These are phyloP conservation scores for Trametes gibbosa DNA, from an alignment of 768 basidiomycete genomes.

Conservation along the genomic window DNA sequence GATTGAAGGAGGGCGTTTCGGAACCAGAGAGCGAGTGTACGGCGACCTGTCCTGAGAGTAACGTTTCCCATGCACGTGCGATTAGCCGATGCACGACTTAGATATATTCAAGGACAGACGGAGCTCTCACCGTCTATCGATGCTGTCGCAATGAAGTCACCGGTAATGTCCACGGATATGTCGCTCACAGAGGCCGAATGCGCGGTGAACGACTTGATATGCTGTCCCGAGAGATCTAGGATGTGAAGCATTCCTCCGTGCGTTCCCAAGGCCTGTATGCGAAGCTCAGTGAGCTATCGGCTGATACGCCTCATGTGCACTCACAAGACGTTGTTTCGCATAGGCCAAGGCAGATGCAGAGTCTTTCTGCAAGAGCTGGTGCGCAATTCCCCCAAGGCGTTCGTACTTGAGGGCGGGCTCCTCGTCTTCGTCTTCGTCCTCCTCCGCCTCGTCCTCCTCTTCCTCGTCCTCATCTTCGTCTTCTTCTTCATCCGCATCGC, in stretches of 20 bases:
- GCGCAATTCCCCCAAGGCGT: slow-evolving; percentile 66
- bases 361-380: slow-evolving; percentile 84
- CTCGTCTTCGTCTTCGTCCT: slow-evolving; percentile 77
- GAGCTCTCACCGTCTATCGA: slow-evolving; percentile 81
- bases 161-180: slow-evolving; percentile 78
- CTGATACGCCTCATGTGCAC: slow-evolving; percentile 6
- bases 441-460: slow-evolving; percentile 50
- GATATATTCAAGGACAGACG: background rate
- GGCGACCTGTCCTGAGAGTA: slow-evolving; percentile 75
- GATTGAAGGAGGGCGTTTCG: slow-evolving; percentile 83
- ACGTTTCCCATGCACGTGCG: slow-evolving; percentile 2
- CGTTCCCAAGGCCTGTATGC: slow-evolving; percentile 78
- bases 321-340: slow-evolving; percentile 70
- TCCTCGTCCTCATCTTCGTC: slow-evolving; percentile 38
- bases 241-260: slow-evolving; percentile 92
- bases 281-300: background rate
- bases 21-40: slow-evolving; percentile 77
- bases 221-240: slow-evolving; percentile 71
- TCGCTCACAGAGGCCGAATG: slow-evolving; percentile 87
- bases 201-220: slow-evolving; percentile 86
- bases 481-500: slow-evolving; percentile 17
- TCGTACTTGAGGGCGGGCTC: slow-evolving; percentile 93
- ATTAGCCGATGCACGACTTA: background rate
- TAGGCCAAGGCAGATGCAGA: slow-evolving; percentile 81
- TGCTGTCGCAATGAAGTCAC: slow-evolving; percentile 88